phyloP scores from a whole-genome alignment of 805 yeast species.

The Yarrowia deformans region DNA sequence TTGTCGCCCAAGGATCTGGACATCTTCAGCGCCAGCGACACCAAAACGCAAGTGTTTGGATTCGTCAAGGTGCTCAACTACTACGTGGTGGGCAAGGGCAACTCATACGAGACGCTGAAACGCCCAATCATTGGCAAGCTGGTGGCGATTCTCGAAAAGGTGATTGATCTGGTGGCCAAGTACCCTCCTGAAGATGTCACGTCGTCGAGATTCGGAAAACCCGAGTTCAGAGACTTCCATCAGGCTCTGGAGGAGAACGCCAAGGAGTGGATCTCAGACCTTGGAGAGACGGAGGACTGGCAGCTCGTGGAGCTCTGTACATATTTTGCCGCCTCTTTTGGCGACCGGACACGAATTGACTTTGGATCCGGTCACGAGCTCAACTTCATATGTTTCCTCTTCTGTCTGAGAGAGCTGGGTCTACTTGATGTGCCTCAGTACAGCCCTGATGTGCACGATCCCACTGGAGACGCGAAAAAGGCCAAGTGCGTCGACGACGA shows the following conservation, averaged over 20 bases:
- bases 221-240: conserved; percentile 84
- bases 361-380: conserved; percentile 98
- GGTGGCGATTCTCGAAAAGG: conserved; percentile 55
- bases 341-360: conserved; percentile 84
- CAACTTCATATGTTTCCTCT: conserved; percentile 73
- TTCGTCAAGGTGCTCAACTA: conserved; percentile 67
- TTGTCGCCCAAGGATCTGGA: conserved; percentile 65
- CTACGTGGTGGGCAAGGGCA: conserved; percentile 67
- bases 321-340: conserved; percentile 80
- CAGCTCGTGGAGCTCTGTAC: conserved; percentile 56
- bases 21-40: conserved; percentile 61
- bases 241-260: conserved; percentile 60
- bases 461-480: conserved; percentile 40
- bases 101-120: conserved; percentile 57
- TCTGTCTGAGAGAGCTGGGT: conserved; percentile 59
- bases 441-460: conserved; percentile 43
- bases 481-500: conserved; percentile 25
- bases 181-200: conserved; percentile 76
- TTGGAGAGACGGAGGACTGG: conserved; percentile 41
- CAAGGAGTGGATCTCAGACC: conserved; percentile 43
- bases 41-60: conserved; percentile 58
- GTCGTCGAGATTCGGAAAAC: conserved; percentile 85
- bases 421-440: conserved; percentile 55
- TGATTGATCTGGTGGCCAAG: conserved; percentile 55
- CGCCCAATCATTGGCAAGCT: conserved; percentile 49